phyloP scores from a whole-genome alignment of 345 rosid species.

The Populus davidiana region DNA sequence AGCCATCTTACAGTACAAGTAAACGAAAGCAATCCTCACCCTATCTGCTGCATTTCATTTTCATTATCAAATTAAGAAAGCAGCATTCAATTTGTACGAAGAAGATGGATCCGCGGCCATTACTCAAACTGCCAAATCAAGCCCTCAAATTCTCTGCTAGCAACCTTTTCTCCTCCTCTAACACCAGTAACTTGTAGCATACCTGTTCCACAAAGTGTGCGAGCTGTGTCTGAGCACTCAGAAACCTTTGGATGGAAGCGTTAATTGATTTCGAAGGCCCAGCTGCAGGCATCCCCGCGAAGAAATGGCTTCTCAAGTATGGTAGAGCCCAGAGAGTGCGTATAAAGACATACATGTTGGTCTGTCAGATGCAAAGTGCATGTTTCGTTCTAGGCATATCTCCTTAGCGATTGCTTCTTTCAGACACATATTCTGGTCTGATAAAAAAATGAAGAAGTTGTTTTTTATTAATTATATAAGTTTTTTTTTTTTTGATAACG shows the following conservation, averaged over 20 bases:
- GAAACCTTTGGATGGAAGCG: slow-evolving; percentile 87
- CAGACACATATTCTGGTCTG: slow-evolving; percentile 82
- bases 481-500: too few species aligned
- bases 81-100: too few species aligned
- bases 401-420: slow-evolving; percentile 90
- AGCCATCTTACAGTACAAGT: background rate
- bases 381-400: slow-evolving; percentile 75
- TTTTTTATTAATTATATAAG: too few species aligned
- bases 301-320: slow-evolving; percentile 78
- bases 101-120: too few species aligned
- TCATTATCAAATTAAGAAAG: too few species aligned
- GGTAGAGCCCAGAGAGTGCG: slow-evolving; percentile 84
- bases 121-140: too few species aligned
- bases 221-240: slow-evolving; percentile 84
- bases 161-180: too few species aligned
- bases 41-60: too few species aligned
- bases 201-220: slow-evolving; percentile 95
- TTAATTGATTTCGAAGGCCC: slow-evolving; percentile 81
- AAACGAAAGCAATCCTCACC: too few species aligned
- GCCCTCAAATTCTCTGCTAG: too few species aligned
- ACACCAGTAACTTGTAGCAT: slow-evolving; percentile 10
- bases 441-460: too few species aligned
- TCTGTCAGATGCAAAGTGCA: slow-evolving; percentile 89
- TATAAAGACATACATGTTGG: slow-evolving; percentile 53
- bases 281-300: slow-evolving; percentile 76